Percentiles rank a stretch among this genome's conserved stretches.
Conservation (phyloP, 441 rosid genomes). For the Gossypium davidsonii region DNA sequence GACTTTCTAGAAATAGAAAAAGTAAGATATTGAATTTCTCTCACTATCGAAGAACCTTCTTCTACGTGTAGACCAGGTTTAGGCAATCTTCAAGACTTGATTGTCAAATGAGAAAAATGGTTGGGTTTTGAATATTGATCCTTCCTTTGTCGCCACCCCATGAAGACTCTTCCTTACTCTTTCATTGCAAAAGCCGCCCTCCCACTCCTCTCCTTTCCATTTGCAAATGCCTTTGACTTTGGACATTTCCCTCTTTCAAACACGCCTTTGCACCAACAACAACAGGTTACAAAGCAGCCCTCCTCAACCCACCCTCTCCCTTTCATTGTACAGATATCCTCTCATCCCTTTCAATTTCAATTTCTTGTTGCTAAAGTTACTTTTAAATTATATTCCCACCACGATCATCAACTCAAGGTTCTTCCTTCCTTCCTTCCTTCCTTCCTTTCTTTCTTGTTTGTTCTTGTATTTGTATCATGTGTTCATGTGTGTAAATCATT, state of each 20-base stretch:
- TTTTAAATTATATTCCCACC: neutral
- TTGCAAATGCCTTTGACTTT: constrained; percentile 26
- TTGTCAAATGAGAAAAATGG: neutral
- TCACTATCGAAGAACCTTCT: neutral
- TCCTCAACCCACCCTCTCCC: neutral
- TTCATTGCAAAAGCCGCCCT: neutral
- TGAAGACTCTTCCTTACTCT: neutral
- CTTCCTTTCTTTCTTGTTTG: neutral
- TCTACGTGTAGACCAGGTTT: neutral
- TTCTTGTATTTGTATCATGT: neutral
- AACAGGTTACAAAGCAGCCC: neutral
- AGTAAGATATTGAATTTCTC: neutral
- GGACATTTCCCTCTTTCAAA: constrained; percentile 17
- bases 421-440: neutral
- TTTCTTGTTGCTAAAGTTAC: neutral
- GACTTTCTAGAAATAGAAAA: neutral
- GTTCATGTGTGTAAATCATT: neutral
- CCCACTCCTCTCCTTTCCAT: neutral
- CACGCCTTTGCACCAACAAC: neutral
- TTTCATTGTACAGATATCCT: neutral
- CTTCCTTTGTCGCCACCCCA: neutral
- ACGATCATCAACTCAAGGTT: neutral
- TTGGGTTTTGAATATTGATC: neutral
- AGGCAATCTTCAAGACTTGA: neutral
- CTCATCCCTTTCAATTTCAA: neutral